Evolutionary conservation across 2,329 filamentous ascomycete species (phyloP), one percentile per base, ranked within the genome.

Genomic region (Alternaria brassicae): DNA sequence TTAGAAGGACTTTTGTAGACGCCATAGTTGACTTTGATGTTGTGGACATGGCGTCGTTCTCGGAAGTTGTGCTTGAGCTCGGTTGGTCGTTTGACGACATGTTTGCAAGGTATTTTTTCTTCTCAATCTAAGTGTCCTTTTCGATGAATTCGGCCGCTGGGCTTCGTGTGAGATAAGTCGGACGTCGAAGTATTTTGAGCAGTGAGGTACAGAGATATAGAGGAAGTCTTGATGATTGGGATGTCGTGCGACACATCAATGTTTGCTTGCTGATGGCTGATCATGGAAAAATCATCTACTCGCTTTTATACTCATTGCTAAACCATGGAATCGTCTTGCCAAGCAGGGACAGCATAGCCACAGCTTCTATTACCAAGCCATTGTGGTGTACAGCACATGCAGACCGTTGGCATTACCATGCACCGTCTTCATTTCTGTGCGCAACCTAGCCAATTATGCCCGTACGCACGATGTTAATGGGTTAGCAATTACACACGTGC

Each of bases 11-110:
- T 9, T 69, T 70, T 7, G 65, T 68, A 7, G 71, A 71, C 12
- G 66, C 44, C 23, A 67, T 66, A 19, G 72, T 72, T 17, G 72
- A 73, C 50, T 60, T 66, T 8, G 70, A 71, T 23, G 23, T 63
- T 4, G 61, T 63, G 2, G 72, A 75, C 41, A 59, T 45, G 15
- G 54, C 32, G 32, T 69, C 65, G 12, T 57, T 65, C 15, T 66
- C 53, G 21, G 36, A 7, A 13, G 13, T 36, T 5, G 40, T 48
- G 25, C 42, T 61, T 23, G 42, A 52, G 23, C 28, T 62, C 27
- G 40, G 1, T 23, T 27, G 48, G 44, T 53, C 17, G 12, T 53
- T 28, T 19, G 37, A 45, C 7, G 41, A 41, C 62, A 67, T 66
- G 9, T 19, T 53, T 7, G 27, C 9, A 3, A n/a, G 6, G 4